phyloP scores from a whole-genome alignment of 164 flowering plant species.

The Saururus chinensis region DNA sequence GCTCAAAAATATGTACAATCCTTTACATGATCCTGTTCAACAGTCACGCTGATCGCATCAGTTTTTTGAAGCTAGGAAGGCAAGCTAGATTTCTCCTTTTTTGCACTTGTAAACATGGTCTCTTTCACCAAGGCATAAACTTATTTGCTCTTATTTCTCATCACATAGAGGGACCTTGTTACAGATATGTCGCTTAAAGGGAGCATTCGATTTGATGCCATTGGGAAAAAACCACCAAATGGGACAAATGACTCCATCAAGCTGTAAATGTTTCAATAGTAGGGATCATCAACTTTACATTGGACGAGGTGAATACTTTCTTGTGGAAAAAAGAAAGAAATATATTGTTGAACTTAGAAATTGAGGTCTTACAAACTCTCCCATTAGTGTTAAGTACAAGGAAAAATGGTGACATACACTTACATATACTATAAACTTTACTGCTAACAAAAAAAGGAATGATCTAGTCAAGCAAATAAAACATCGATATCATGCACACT shows the following conservation, averaged over 20 bases:
- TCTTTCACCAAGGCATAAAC: slow-evolving; percentile 27
- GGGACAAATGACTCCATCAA: slow-evolving; percentile 78
- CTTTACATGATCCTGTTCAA: slow-evolving; percentile 19
- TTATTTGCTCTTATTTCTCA: slow-evolving; percentile 51
- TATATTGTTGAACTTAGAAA: too few species aligned
- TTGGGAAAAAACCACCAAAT: slow-evolving; percentile 60
- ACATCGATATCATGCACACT: too few species aligned
- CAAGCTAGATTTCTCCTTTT: too few species aligned
- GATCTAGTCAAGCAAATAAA: too few species aligned
- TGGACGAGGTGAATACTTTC: too few species aligned
- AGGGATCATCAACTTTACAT: too few species aligned
- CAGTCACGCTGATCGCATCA: slow-evolving; percentile 16
- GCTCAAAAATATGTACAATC: slow-evolving; percentile 18
- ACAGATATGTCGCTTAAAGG: slow-evolving; percentile 17
- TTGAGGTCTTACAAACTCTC: too few species aligned
- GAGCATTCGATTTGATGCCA: slow-evolving; percentile 25
- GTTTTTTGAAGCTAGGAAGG: slow-evolving; percentile 37
- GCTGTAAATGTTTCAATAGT: slow-evolving; percentile 48
- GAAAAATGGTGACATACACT: too few species aligned
- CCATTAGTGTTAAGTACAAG: too few species aligned
- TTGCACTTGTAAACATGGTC: slow-evolving; percentile 16
- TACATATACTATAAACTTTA: too few species aligned
- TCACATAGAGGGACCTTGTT: slow-evolving; percentile 22
- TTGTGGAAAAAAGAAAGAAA: too few species aligned
- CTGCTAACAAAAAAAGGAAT: too few species aligned